Evolutionary conservation across 352 stramenopile species (phyloP).

Genomic region (Phytophthora sp.): DNA sequence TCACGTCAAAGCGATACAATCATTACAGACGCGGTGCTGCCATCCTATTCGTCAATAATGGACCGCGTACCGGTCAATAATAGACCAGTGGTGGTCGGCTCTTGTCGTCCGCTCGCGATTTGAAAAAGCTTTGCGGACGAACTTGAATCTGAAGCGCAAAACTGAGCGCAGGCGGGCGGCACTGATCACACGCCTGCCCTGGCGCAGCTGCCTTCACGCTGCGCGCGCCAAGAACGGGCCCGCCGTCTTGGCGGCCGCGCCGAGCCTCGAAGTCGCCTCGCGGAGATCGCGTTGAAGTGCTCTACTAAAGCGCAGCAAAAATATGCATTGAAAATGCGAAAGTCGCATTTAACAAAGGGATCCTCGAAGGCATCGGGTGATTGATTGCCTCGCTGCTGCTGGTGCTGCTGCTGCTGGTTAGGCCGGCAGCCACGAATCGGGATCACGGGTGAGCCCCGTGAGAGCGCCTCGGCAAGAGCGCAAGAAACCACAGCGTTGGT

Average conservation of each 20-base stretch:
- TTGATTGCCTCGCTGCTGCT: neutral
- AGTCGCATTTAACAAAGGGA: neutral
- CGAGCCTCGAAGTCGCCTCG: too few relatives aligned
- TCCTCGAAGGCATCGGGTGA: neutral
- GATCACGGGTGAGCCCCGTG: neutral
- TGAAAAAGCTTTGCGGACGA: constrained; percentile 1
- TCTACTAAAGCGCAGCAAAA: too few relatives aligned
- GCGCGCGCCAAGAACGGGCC: neutral
- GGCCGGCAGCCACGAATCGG: neutral
- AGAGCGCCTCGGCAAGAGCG: neutral
- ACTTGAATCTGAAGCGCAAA: constrained; percentile 1
- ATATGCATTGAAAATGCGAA: constrained; percentile 24
- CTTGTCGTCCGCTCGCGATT: neutral
- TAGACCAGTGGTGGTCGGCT: too few relatives aligned
- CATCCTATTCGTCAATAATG: too few relatives aligned
- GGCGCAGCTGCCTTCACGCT: neutral
- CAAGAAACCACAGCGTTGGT: constrained; percentile 15
- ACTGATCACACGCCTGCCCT: neutral
- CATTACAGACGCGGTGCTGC: too few relatives aligned
- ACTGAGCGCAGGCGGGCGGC: neutral
- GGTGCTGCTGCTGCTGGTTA: neutral
- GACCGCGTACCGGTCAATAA: too few relatives aligned
- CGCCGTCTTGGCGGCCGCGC: too few relatives aligned
- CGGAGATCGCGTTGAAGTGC: constrained; percentile 4
- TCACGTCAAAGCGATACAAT: too few relatives aligned